phyloP scores from a whole-genome alignment of 2,329 filamentous ascomycete genomes.

The Paraphoma sp. region DNA sequence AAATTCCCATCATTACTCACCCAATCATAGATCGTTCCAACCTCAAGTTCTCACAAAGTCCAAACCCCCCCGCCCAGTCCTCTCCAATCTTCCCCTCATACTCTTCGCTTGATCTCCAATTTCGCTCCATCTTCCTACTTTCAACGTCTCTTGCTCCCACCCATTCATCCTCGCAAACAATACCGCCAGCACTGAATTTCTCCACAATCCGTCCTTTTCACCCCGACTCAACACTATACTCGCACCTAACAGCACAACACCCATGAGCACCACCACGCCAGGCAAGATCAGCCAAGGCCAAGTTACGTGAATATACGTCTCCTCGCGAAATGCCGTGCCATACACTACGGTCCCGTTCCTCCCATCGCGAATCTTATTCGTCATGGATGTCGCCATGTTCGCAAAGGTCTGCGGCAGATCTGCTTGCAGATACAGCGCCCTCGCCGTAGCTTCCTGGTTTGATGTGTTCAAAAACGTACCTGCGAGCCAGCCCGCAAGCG shows the following conservation, averaged over 20 bases:
- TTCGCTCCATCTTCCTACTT: slow-evolving; percentile 1
- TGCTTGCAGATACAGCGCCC: background rate
- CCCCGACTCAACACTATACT: slow-evolving; percentile 2
- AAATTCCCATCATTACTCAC: too few relatives aligned
- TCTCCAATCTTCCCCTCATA: slow-evolving; percentile 2
- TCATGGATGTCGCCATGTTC: slow-evolving; percentile 6
- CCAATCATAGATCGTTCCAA: too few relatives aligned
- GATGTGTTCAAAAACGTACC: background rate
- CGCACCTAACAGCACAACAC: background rate
- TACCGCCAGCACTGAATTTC: slow-evolving; percentile 1
- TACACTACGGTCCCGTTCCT: background rate
- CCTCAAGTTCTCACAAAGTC: slow-evolving; percentile 3
- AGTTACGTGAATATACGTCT: slow-evolving; percentile 3
- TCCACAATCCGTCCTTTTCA: slow-evolving; percentile 1
- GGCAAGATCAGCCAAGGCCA: slow-evolving; percentile 4
- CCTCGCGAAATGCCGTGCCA: slow-evolving; percentile 2
- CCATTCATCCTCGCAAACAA: background rate
- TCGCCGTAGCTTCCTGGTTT: background rate
- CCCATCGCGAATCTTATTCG: slow-evolving; percentile 3
- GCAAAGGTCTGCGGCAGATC: slow-evolving; percentile 1
- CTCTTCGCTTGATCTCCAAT: slow-evolving; percentile 3
- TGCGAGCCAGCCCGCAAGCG: background rate
- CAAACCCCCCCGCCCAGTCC: background rate
- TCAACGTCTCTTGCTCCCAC: slow-evolving; percentile 2
- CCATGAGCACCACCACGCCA: slow-evolving; percentile 6